Conservation (phyloP, 306 rosid species). For the Arachis hypogaea region DNA sequence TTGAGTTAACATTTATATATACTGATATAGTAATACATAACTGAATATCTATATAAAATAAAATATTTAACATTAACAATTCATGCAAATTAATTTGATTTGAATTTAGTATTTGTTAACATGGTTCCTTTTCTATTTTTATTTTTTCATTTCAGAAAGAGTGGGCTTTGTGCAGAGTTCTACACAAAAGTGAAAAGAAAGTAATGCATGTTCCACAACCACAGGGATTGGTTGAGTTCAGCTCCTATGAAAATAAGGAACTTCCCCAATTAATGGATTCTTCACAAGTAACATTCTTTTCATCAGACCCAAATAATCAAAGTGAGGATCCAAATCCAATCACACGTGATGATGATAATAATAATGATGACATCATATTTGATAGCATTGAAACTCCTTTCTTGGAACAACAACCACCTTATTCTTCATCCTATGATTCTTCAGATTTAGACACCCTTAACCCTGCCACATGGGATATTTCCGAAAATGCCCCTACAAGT, state of each 20-base stretch:
- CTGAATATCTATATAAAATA: too few relatives aligned
- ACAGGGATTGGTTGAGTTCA: conserved; percentile 44
- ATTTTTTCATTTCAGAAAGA: conserved; percentile 64
- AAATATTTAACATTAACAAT: too few relatives aligned
- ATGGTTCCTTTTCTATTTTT: not conserved
- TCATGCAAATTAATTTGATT: too few relatives aligned
- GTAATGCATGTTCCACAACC: conserved; percentile 31
- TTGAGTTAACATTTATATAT: too few relatives aligned
- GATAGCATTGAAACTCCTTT: conserved; percentile 29
- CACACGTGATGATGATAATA: too few relatives aligned
- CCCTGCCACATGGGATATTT: conserved; percentile 41
- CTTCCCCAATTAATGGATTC: conserved; percentile 78
- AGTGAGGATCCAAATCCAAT: conserved; percentile 44
- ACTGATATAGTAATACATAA: too few relatives aligned
- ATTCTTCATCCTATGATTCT: not conserved
- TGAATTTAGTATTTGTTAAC: not conserved
- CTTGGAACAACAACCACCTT: conserved; percentile 28
- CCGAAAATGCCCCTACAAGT: not conserved
- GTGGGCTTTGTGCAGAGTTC: conserved; percentile 83
- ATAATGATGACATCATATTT: conserved; percentile 39
- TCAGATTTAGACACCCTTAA: conserved; percentile 28
- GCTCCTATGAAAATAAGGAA: conserved; percentile 37
- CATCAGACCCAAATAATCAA: conserved; percentile 47
- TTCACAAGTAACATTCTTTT: conserved; percentile 44
- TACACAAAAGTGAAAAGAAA: conserved; percentile 62